A percentile compares a stretch with the other conserved stretches of the same genome.
These are phyloP conservation scores for Chlorociboria aeruginascens DNA, from an alignment of 495 filamentous ascomycete species.

Conservation along the genomic window DNA sequence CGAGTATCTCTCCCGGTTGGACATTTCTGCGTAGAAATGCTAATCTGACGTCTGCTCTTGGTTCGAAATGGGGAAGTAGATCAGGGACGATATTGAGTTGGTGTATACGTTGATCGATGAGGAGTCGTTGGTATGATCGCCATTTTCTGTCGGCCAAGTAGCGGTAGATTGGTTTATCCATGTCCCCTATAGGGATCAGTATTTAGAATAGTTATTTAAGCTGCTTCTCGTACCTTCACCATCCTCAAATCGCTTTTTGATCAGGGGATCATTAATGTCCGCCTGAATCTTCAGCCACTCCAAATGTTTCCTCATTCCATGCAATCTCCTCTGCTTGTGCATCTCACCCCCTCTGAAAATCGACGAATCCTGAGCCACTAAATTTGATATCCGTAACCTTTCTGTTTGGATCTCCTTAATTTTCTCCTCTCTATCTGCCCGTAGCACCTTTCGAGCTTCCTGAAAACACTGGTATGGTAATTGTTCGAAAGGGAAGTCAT, in stretches of 20 bases:
- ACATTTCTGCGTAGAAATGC: conserved; percentile 58
- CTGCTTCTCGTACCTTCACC: conserved; percentile 52
- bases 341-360: conserved; percentile 44
- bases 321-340: conserved; percentile 50
- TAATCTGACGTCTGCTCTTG: conserved; percentile 63
- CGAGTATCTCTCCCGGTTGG: conserved; percentile 66
- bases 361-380: conserved; percentile 46
- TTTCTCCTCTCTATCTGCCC: conserved; percentile 74
- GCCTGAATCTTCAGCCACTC: conserved; percentile 78
- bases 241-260: conserved; percentile 93
- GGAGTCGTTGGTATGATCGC: conserved; percentile 60
- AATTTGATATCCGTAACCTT: conserved; percentile 37
- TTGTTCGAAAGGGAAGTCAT: conserved; percentile 78
- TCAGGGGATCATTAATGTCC: conserved; percentile 89
- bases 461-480: conserved; percentile 96
- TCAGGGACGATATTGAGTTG: conserved; percentile 91
- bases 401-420: conserved; percentile 45
- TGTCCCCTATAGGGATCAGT: conserved; percentile 52
- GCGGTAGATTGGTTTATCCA: conserved; percentile 95
- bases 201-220: neutral
- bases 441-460: conserved; percentile 76
- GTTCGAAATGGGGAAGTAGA: conserved; percentile 74
- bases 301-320: conserved; percentile 59
- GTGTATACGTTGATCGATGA: conserved; percentile 75
- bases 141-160: conserved; percentile 79